A percentile compares a stretch with the other conserved stretches of the same genome.
These are phyloP conservation scores for Pseudocercospora fijiensis DNA, from an alignment of 2,329 filamentous ascomycete genomes.

Conservation along the genomic window DNA sequence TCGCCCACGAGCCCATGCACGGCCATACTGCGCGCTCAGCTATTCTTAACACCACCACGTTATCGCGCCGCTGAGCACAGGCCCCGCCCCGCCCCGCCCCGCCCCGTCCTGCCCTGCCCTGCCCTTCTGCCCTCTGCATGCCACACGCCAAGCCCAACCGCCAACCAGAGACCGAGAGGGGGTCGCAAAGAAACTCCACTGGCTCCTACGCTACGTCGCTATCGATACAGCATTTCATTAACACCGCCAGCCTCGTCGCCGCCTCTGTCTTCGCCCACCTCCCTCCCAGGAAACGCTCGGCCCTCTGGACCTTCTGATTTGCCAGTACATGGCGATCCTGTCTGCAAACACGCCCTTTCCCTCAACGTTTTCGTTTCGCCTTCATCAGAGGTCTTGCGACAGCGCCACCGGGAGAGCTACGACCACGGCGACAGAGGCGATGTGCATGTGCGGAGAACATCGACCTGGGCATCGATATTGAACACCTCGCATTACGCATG, in stretches of 20 bases:
- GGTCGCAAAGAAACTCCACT: conserved; percentile 15
- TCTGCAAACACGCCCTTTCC: not conserved
- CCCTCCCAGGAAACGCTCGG: conserved; percentile 8
- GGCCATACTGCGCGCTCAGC: not conserved
- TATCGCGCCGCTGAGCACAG: not conserved
- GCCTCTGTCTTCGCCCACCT: not conserved
- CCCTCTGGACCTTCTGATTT: not conserved
- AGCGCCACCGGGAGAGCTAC: not conserved
- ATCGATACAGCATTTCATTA: conserved; percentile 11
- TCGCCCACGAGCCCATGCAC: not conserved
- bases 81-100: not conserved
- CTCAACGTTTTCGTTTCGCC: not conserved
- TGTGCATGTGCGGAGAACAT: not conserved
- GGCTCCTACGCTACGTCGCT: conserved; percentile 13
- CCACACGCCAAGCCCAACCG: not conserved
- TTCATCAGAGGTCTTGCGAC: not conserved
- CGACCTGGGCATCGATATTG: conserved; percentile 2
- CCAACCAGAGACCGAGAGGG: conserved; percentile 12
- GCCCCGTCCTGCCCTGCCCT: not conserved
- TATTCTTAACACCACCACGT: conserved; percentile 5
- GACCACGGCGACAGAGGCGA: not conserved
- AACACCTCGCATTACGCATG: conserved; percentile 8
- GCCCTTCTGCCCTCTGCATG: conserved; percentile 2
- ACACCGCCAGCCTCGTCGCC: conserved; percentile 15
- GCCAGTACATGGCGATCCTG: not conserved